phyloP scores from a whole-genome alignment of 2,329 filamentous ascomycete species.

The Neofusicoccum ribis region DNA sequence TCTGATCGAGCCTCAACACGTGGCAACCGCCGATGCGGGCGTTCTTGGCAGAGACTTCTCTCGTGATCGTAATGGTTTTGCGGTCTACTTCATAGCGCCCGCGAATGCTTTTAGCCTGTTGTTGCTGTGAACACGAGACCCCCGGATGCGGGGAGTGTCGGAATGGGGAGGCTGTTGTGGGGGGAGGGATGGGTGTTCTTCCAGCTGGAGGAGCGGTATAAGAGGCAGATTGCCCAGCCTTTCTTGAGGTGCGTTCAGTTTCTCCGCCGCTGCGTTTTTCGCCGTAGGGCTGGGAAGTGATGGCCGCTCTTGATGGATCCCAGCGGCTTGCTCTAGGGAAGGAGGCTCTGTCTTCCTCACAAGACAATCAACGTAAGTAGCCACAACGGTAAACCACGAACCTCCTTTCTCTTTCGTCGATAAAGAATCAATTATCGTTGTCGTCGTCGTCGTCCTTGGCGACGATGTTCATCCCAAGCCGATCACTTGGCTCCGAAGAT shows the following conservation, averaged over 20 bases:
- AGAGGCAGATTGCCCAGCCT: neutral
- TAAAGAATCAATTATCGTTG: neutral
- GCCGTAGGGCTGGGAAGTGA: neutral
- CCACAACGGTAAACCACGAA: neutral
- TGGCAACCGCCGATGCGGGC: neutral
- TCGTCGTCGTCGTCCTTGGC: neutral
- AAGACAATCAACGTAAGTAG: neutral
- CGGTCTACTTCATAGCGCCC: neutral
- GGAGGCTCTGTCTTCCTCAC: neutral
- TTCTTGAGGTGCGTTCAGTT: neutral
- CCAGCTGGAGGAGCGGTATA: neutral
- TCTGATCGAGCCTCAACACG: neutral
- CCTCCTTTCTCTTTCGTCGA: neutral
- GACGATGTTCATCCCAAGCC: neutral
- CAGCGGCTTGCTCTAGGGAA: neutral
- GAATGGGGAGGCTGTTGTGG: neutral
- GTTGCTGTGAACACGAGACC: neutral
- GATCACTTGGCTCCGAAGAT: neutral
- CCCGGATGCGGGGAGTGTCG: slow-evolving; percentile 1
- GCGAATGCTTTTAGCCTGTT: slow-evolving; percentile 4
- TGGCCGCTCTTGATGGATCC: neutral
- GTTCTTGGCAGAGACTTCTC: neutral
- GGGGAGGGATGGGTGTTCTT: neutral
- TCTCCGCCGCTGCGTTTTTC: neutral
- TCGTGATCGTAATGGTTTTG: neutral